Evolutionary conservation across 2,329 filamentous ascomycete species (phyloP).

Genomic region (Ambrosiella cleistominuta): DNA sequence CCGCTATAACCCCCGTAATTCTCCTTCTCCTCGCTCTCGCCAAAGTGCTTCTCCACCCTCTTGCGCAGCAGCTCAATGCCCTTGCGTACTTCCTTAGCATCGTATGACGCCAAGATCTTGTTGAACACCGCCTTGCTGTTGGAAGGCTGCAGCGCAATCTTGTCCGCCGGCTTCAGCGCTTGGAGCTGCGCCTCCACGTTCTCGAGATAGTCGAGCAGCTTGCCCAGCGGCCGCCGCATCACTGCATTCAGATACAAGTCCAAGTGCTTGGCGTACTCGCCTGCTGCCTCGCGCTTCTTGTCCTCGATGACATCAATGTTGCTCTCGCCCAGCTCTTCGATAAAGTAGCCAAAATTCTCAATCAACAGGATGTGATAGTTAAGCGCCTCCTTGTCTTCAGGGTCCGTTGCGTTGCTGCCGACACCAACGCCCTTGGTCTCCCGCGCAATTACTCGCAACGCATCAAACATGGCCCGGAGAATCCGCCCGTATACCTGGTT

Average conservation of each 20-base stretch:
- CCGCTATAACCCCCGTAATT: conserved; percentile 41
- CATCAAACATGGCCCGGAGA: conserved; percentile 93
- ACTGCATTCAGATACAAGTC: conserved; percentile 72
- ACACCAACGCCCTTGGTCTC: conserved; percentile 40
- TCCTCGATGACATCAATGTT: conserved; percentile 60
- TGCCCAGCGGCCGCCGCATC: conserved; percentile 74
- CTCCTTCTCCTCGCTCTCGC: conserved; percentile 72
- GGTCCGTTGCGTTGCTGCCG: conserved; percentile 29
- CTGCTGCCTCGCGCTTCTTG: conserved; percentile 62
- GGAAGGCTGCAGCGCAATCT: conserved; percentile 62
- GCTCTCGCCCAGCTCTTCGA: conserved; percentile 66
- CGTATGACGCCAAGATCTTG: conserved; percentile 66
- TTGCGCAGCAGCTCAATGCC: conserved; percentile 82
- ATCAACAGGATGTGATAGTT: conserved; percentile 96
- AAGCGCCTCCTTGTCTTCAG: conserved; percentile 86
- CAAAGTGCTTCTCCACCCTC: conserved; percentile 93
- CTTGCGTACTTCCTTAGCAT: conserved; percentile 69
- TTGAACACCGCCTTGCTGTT: conserved; percentile 72
- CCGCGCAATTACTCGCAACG: conserved; percentile 78
- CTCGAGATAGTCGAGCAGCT: conserved; percentile 80
- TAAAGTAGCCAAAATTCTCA: conserved; percentile 97
- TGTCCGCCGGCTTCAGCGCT: conserved; percentile 38
- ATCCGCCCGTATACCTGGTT: conserved; percentile 79
- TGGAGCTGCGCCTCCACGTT: conserved; percentile 61
- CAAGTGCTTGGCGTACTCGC: conserved; percentile 76